A percentile compares a stretch with the other conserved stretches of the same genome.
phyloP scores from a whole-genome alignment of 2,329 filamentous ascomycete genomes.

The Exophiala spinifera region DNA sequence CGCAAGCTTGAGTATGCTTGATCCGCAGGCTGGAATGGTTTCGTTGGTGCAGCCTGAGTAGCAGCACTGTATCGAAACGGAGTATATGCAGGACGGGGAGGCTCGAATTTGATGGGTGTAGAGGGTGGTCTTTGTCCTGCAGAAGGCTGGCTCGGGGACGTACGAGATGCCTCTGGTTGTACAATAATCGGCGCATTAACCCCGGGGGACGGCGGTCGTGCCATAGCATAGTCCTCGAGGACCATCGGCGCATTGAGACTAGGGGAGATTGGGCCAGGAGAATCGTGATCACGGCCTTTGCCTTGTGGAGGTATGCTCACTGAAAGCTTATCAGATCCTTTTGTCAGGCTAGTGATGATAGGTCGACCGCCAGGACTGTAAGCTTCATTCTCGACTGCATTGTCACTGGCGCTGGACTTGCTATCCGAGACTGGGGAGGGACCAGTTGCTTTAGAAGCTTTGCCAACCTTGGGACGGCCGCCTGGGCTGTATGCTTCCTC shows the following conservation, averaged over 20 bases:
- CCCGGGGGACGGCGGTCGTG: slow-evolving; percentile 24
- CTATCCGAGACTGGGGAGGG: neutral
- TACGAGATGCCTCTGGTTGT: slow-evolving; percentile 1
- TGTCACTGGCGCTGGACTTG: slow-evolving; percentile 9
- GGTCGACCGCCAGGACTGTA: slow-evolving; percentile 57
- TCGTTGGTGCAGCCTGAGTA: slow-evolving; percentile 39
- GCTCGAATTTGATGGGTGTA: slow-evolving; percentile 32
- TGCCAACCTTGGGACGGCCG: slow-evolving; percentile 46
- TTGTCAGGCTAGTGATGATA: slow-evolving; percentile 25
- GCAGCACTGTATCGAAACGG: slow-evolving; percentile 46
- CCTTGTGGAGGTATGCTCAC: neutral
- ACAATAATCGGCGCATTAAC: slow-evolving; percentile 22
- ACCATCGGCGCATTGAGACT: slow-evolving; percentile 30
- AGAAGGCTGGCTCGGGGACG: slow-evolving; percentile 5
- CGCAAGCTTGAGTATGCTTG: slow-evolving; percentile 48
- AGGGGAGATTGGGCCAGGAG: slow-evolving; percentile 18
- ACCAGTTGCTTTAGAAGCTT: neutral
- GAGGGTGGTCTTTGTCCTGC: slow-evolving; percentile 11
- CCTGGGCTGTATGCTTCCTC: slow-evolving; percentile 53
- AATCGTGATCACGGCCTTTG: slow-evolving; percentile 22
- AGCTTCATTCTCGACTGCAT: slow-evolving; percentile 32
- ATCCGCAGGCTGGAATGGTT: slow-evolving; percentile 43
- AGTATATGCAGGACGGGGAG: slow-evolving; percentile 42
- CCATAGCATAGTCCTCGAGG: slow-evolving; percentile 27
- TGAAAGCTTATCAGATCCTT: neutral